phyloP scores from a whole-genome alignment of 345 rosid genomes.

The Lepidium didymum region DNA sequence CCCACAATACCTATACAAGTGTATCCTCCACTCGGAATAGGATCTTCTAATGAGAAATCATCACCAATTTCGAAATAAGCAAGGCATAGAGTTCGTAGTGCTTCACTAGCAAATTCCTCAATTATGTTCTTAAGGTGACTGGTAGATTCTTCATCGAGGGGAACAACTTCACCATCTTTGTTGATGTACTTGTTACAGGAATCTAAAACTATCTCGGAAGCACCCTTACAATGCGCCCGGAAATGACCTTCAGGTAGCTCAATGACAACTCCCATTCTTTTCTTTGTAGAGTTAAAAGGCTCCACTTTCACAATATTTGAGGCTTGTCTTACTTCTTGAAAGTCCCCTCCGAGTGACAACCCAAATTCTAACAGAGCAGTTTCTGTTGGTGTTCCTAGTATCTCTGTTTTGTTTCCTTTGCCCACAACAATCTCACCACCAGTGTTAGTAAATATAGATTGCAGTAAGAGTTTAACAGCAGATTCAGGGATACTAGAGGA shows the following conservation, averaged over 20 bases:
- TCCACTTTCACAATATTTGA: conserved; percentile 66
- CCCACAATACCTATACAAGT: conserved; percentile 79
- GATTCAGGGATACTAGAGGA: conserved; percentile 52
- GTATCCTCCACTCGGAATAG: conserved; percentile 53
- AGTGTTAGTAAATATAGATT: conserved; percentile 78
- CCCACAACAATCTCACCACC: conserved; percentile 78
- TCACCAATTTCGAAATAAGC: conserved; percentile 62
- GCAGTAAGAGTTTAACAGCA: conserved; percentile 48
- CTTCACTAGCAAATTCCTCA: conserved; percentile 77
- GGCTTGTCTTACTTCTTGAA: conserved; percentile 44
- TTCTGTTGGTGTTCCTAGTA: conserved; percentile 95
- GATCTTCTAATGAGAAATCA: conserved; percentile 41
- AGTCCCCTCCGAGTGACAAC: conserved; percentile 71
- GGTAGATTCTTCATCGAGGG: conserved; percentile 48
- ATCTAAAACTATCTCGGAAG: conserved; percentile 74
- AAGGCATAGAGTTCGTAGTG: conserved; percentile 92
- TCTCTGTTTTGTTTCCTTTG: conserved; percentile 52
- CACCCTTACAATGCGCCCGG: conserved; percentile 77
- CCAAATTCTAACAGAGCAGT: conserved; percentile 88
- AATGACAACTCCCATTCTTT: conserved; percentile 78
- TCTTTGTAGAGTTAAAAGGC: conserved; percentile 85
- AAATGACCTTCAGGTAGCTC: conserved; percentile 60
- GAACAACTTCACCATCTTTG: conserved; percentile 63
- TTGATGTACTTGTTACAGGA: conserved; percentile 69
- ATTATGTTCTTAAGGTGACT: conserved; percentile 45